Base-by-base conservation (phyloP, 148 eudicot genomes). In the Bassia scoparia region DNA sequence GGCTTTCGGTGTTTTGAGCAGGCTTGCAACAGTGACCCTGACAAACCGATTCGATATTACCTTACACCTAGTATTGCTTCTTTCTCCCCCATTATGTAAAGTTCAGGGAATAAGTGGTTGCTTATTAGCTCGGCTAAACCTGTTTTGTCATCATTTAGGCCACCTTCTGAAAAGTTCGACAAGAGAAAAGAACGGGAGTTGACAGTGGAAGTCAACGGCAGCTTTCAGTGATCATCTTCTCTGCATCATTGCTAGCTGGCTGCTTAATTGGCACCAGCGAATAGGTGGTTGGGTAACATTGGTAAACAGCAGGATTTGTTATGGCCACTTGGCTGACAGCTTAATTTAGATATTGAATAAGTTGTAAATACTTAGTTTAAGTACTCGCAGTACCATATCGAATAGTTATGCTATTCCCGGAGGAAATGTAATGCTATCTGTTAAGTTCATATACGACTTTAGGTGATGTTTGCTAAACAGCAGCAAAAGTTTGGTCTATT, bases 11-110 rank as follows among this genome's bases (percentile, higher is more conserved):
- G 83, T 80, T 74, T 83, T 9, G 88, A 87, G 21, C 62, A 24
- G 23, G 84, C 62, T 54, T 68, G 69, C 56, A 70, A 79, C 58
- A 73, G 79, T 44, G 85, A 70, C 13, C 23, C 50, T 29, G 90
- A 84, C 49, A 83, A 77, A 77, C 68, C 41, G 87, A 81, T 68
- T 82, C 87, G 84, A 86, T 56, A 71, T 85, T 72, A 86, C 86
- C 59, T 81, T 90, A 67, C 85, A 83, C 56, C 80, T 89, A 52
- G 94, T 89, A 83, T 24, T 30, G 26, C 38, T 63, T 55, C 72
- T 31, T n/a, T 56, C 48, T 56, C 34, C 62, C 54, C 4, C 4
- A 10, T 13, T 55, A 35, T n/a, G 30, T 7, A 26, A 44, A 60
- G 61, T 23, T 24, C 24, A 11, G 7, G 38, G 18, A 12, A 49